Conservation (phyloP, 1,284 basidiomycete species). For the Moniliophthora roreri region DNA sequence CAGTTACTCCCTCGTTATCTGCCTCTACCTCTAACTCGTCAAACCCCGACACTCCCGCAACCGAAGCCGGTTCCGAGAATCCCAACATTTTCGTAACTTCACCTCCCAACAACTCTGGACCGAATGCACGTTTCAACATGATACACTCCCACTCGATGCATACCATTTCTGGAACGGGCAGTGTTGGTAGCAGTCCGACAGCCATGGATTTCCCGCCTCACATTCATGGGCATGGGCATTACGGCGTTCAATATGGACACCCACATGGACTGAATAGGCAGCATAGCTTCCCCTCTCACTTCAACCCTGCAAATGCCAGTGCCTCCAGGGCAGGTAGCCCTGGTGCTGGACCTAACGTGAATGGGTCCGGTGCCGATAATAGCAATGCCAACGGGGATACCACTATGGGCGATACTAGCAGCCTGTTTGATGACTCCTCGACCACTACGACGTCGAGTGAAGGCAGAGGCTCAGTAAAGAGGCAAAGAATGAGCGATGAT, state of each 20-base stretch:
- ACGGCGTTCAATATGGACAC: slow-evolving; percentile 35
- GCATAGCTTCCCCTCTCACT: slow-evolving; percentile 54
- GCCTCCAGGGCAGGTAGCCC: slow-evolving; percentile 20
- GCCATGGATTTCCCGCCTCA: slow-evolving; percentile 54
- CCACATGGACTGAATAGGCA: slow-evolving; percentile 43
- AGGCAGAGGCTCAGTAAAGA: slow-evolving; percentile 39
- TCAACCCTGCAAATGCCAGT: slow-evolving; percentile 20
- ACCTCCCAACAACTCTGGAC: slow-evolving; percentile 43
- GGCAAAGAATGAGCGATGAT: slow-evolving; percentile 39
- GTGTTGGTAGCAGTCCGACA: slow-evolving; percentile 66
- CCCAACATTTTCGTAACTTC: slow-evolving; percentile 75
- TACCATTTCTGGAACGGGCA: slow-evolving; percentile 22
- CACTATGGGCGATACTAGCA: slow-evolving; percentile 13
- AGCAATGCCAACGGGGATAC: slow-evolving; percentile 19
- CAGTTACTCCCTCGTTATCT: too few relatives aligned
- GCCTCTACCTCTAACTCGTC: background rate
- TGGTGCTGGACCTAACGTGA: slow-evolving; percentile 28
- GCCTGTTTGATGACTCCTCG: slow-evolving; percentile 10
- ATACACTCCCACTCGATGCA: slow-evolving; percentile 27
- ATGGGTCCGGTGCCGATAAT: slow-evolving; percentile 38
- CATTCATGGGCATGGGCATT: slow-evolving; percentile 19
- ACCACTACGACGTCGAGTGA: background rate
- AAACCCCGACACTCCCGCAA: background rate
- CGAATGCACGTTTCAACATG: slow-evolving; percentile 34
- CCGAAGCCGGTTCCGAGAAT: slow-evolving; percentile 33